Percentiles rank a stretch among this genome's conserved stretches.
Evolutionary conservation across 129 eudicot genomes (phyloP).

Genomic region (Centaurea solstitialis): DNA sequence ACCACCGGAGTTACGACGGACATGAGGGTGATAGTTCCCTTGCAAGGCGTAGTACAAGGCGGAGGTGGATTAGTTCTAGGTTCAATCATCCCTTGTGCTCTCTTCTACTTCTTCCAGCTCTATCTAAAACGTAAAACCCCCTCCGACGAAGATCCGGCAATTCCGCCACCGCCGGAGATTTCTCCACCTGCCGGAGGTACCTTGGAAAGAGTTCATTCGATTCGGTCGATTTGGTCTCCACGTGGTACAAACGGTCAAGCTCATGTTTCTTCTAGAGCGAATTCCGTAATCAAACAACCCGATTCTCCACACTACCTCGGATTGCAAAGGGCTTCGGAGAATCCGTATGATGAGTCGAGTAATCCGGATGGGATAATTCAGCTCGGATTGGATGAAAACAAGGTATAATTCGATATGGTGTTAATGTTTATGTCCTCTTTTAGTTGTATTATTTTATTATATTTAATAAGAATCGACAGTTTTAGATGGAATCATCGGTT

Average conservation of each 20-base stretch:
- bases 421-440: too few relatives aligned
- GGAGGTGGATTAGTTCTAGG: constrained; percentile 83
- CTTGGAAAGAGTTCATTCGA: constrained; percentile 55
- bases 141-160: constrained; percentile 21
- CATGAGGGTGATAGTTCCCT: constrained; percentile 94
- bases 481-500: too few relatives aligned
- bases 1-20: constrained; percentile 56
- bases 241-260: constrained; percentile 52
- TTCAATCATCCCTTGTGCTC: constrained; percentile 84
- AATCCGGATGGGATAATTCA: constrained; percentile 76
- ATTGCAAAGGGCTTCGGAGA: constrained; percentile 43
- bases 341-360: constrained; percentile 47
- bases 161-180: constrained; percentile 37
- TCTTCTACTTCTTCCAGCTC: constrained; percentile 81
- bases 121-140: constrained; percentile 56
- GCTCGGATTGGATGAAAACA: constrained; percentile 71
- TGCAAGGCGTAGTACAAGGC: constrained; percentile 93
- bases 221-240: constrained; percentile 54
- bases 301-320: constrained; percentile 63
- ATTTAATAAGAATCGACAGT: too few relatives aligned
- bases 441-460: too few relatives aligned
- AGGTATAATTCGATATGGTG: too few relatives aligned
- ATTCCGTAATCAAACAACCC: constrained; percentile 45
- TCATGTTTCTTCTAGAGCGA: constrained; percentile 64
- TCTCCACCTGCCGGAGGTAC: constrained; percentile 32